A percentile compares a stretch with the other conserved stretches of the same genome.
phyloP scores from a whole-genome alignment of 2,329 filamentous ascomycete species.

The Alternaria postmessia region DNA sequence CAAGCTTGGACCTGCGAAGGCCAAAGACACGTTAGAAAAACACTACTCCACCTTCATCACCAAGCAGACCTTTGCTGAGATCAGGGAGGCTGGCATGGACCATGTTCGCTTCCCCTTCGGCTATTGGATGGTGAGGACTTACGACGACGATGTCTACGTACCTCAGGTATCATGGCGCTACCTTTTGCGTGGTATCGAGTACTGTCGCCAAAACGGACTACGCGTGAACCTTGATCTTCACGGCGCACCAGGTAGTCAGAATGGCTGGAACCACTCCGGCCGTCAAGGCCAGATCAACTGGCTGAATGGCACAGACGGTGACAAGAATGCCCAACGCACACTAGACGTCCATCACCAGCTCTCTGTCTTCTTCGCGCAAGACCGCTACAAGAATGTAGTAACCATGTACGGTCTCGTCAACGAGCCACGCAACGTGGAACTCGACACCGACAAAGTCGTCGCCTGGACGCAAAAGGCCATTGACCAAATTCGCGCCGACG shows the following conservation, averaged over 20 bases:
- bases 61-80: conserved; percentile 83
- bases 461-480: conserved; percentile 82
- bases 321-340: conserved; percentile 78
- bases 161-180: conserved; percentile 91
- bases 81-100: conserved; percentile 86
- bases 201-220: conserved; percentile 88
- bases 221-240: conserved; percentile 94
- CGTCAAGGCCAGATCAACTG: conserved; percentile 81
- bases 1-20: conserved; percentile 71
- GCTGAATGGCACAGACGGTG: conserved; percentile 89
- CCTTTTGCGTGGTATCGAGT: conserved; percentile 90
- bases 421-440: conserved; percentile 81
- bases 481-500: conserved; percentile 76
- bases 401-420: conserved; percentile 94
- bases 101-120: conserved; percentile 96
- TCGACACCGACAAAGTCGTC: conserved; percentile 73
- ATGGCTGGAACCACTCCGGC: conserved; percentile 97
- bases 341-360: conserved; percentile 88
- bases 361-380: conserved; percentile 90
- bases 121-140: conserved; percentile 92
- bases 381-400: conserved; percentile 89
- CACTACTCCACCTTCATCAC: conserved; percentile 92
- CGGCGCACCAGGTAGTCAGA: conserved; percentile 90
- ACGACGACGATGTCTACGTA: conserved; percentile 87
- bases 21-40: conserved; percentile 76